These are phyloP conservation scores for Phyllosticta citrichinensis DNA, from an alignment of 2,329 filamentous ascomycete genomes.

Conservation along the genomic window DNA sequence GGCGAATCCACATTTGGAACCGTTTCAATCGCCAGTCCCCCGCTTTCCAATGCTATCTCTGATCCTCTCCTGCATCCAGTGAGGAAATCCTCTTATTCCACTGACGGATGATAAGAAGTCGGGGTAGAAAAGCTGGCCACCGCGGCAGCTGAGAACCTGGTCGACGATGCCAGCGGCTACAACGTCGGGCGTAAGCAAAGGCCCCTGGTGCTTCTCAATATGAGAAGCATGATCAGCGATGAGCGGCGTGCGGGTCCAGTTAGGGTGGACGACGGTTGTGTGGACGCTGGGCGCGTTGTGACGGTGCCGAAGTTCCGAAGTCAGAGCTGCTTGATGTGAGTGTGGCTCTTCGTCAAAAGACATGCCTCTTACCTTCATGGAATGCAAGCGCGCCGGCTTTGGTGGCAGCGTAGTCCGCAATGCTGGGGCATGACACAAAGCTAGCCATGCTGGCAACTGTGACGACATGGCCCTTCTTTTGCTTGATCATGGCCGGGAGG, in stretches of 20 bases:
- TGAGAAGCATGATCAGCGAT: constrained; percentile 20
- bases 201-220: constrained; percentile 18
- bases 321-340: constrained; percentile 18
- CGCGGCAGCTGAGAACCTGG: constrained; percentile 29
- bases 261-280: constrained; percentile 34
- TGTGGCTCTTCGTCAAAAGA: background rate
- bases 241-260: constrained; percentile 33
- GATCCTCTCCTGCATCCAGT: constrained; percentile 37
- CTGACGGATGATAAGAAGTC: constrained; percentile 14
- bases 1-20: too few species aligned
- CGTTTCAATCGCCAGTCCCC: background rate
- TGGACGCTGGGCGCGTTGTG: constrained; percentile 32
- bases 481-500: constrained; percentile 25
- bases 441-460: constrained; percentile 46
- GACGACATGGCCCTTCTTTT: constrained; percentile 41
- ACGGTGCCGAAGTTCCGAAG: constrained; percentile 29
- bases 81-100: constrained; percentile 34
- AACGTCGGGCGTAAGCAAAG: constrained; percentile 27
- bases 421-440: constrained; percentile 37
- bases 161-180: constrained; percentile 33
- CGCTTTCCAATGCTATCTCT: constrained; percentile 14
- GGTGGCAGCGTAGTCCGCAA: constrained; percentile 43
- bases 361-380: constrained; percentile 36
- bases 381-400: constrained; percentile 45
- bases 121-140: constrained; percentile 33